phyloP scores from a whole-genome alignment of 2,329 filamentous ascomycete species.

The Penicillium sp. region DNA sequence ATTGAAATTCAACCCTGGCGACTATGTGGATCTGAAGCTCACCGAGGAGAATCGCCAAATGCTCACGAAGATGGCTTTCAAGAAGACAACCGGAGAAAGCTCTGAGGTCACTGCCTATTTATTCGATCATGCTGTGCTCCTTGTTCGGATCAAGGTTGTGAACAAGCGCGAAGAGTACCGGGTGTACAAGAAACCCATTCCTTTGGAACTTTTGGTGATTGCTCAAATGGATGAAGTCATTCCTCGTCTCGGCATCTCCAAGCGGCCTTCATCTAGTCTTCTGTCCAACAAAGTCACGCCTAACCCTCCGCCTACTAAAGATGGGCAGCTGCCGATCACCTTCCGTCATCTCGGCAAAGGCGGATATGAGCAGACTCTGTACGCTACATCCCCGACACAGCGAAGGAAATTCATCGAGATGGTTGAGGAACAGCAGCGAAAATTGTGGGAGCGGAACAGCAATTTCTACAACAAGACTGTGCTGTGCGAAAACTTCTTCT shows the following conservation, averaged over 20 bases:
- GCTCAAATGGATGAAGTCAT: slow-evolving; percentile 96
- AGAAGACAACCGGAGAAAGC: slow-evolving; percentile 82
- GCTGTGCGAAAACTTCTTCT: slow-evolving; percentile 83
- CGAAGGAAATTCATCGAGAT: slow-evolving; percentile 96
- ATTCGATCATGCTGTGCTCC: slow-evolving; percentile 89
- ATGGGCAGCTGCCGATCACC: slow-evolving; percentile 80
- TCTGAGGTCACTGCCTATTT: slow-evolving; percentile 90
- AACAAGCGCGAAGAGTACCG: slow-evolving; percentile 94
- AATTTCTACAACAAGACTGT: slow-evolving; percentile 64
- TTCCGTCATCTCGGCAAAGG: slow-evolving; percentile 95
- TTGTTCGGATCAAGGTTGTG: slow-evolving; percentile 83
- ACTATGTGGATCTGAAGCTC: slow-evolving; percentile 87
- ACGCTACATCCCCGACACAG: slow-evolving; percentile 75
- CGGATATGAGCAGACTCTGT: slow-evolving; percentile 87
- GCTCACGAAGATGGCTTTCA: slow-evolving; percentile 88
- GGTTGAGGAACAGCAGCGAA: slow-evolving; percentile 84
- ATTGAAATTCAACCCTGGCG: slow-evolving; percentile 81
- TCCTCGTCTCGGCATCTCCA: slow-evolving; percentile 69
- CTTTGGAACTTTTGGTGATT: slow-evolving; percentile 85
- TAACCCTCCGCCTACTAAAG: slow-evolving; percentile 51
- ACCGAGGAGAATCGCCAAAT: slow-evolving; percentile 90
- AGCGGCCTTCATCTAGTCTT: slow-evolving; percentile 81
- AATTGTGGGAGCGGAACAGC: slow-evolving; percentile 65
- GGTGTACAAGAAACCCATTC: slow-evolving; percentile 92
- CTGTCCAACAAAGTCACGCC: slow-evolving; percentile 55